Base-by-base conservation (phyloP, 768 basidiomycete species). In the Dacryopinax spathularia region DNA sequence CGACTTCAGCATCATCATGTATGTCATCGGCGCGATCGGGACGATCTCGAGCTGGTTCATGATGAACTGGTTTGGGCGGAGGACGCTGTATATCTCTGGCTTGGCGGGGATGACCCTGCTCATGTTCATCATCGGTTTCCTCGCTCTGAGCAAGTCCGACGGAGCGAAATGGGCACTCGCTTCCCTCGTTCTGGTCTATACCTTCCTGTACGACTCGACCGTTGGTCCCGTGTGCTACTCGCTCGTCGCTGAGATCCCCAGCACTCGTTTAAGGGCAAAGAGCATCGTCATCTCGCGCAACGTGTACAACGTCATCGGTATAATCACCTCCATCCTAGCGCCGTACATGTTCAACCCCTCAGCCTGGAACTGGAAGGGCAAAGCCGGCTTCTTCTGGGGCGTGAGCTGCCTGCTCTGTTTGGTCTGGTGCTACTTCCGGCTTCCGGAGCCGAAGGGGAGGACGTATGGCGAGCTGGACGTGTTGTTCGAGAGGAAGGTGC, bases 381-480 rank as follows among this genome's bases (percentile, higher is more conserved):
- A 66, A 62, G 64, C 67, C 7, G 72, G 68, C 33, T 62, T 70
- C 60, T 70, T 72, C 66, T 71, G 68, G 67, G 66, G 37, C 6
- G 62, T n/a, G 25, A 59, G 34, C 34, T n/a, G 31, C 43, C 36
- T 56, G 34, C 16, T 67, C 65, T 64, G 69, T 66, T 35, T 69
- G 25, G 61, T 65, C 60, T 66, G 29, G 36, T 48, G 35, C 60
- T 66, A 48, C 65, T 69, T 72, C 63, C 65, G 69, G 22, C 61
- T 69, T 6, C 72, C 70, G 12, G 71, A 71, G 61, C 65, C 71
- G 7, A 62, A 62, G 35, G 65, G 64, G 1, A 60, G 67, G 16
- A 68, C 66, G 9, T 60, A 34, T 43, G 39, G 71, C 31, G 75
- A 77, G 64, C 69, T 77, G 34, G 75, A 75, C 64, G 44, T 76